A percentile compares a stretch with the other conserved stretches of the same genome.
Conservation (phyloP, 495 filamentous ascomycete species). For the Chaetomidium leptoderma region DNA sequence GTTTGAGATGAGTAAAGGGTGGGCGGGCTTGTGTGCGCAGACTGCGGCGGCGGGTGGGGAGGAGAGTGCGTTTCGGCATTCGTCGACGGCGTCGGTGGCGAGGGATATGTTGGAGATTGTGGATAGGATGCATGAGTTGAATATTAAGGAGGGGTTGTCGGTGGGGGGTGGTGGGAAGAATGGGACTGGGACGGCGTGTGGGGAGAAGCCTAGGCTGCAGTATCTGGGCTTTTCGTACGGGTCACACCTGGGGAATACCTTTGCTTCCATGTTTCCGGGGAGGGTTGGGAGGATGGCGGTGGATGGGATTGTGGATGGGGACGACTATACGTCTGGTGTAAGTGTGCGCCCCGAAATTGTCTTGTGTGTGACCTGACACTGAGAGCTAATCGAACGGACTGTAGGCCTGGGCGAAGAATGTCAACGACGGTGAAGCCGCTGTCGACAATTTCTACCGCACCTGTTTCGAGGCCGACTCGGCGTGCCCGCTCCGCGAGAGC, state of each 20-base stretch:
- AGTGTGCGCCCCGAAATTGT: neutral
- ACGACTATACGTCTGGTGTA: slow-evolving; percentile 26
- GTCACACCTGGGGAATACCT: slow-evolving; percentile 53
- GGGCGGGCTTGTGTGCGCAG: slow-evolving; percentile 5
- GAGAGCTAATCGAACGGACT: too few relatives aligned
- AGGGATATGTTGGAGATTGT: slow-evolving; percentile 43
- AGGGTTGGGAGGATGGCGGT: slow-evolving; percentile 39
- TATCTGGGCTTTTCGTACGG: slow-evolving; percentile 65
- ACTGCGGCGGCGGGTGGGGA: neutral
- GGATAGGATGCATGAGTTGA: slow-evolving; percentile 9
- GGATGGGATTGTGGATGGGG: slow-evolving; percentile 37
- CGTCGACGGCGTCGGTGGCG: slow-evolving; percentile 32
- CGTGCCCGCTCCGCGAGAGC: slow-evolving; percentile 46
- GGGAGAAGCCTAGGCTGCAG: slow-evolving; percentile 20
- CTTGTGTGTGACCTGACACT: too few relatives aligned
- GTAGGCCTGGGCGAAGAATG: slow-evolving; percentile 39
- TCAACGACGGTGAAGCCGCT: slow-evolving; percentile 49
- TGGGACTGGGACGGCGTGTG: neutral
- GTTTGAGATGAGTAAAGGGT: neutral
- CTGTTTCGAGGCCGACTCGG: slow-evolving; percentile 45
- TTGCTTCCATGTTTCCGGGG: slow-evolving; percentile 44
- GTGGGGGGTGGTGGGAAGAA: neutral
- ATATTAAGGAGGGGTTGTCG: neutral
- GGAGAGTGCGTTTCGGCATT: slow-evolving; percentile 11
- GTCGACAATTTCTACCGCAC: slow-evolving; percentile 46